These are phyloP conservation scores for Chaetomidium leptoderma DNA, from an alignment of 495 filamentous ascomycete genomes.

Conservation along the genomic window DNA sequence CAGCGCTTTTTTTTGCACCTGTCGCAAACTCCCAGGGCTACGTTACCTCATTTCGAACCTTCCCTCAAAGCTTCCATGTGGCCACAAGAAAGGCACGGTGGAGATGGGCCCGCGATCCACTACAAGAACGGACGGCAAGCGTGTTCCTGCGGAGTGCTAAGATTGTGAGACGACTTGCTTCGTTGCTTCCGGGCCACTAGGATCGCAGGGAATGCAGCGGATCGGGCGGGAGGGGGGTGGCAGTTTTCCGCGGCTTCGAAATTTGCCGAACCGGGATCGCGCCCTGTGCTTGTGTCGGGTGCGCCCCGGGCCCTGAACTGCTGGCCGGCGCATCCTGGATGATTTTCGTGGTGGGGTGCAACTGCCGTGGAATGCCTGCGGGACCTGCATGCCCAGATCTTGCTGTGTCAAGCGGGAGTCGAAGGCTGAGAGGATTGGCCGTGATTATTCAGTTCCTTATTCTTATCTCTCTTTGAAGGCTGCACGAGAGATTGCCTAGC, in stretches of 20 bases:
- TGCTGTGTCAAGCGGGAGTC: constrained; percentile 7
- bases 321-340: constrained; percentile 9
- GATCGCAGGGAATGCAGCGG: constrained; percentile 21
- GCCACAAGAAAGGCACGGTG: constrained; percentile 29
- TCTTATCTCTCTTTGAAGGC: too few species aligned
- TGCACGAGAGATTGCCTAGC: too few species aligned
- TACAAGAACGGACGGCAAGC: background rate
- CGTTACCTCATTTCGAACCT: constrained; percentile 17
- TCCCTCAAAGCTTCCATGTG: constrained; percentile 28
- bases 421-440: background rate
- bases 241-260: constrained; percentile 22
- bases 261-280: constrained; percentile 30
- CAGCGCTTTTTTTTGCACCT: constrained; percentile 10
- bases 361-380: constrained; percentile 1
- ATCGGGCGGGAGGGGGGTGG: constrained; percentile 11
- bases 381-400: constrained; percentile 27
- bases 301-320: too few species aligned
- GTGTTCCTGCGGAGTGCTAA: constrained; percentile 1
- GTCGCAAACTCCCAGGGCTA: constrained; percentile 16
- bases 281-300: too few species aligned
- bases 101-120: constrained; percentile 19
- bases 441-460: too few species aligned
- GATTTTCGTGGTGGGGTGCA: constrained; percentile 10
- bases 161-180: constrained; percentile 10
- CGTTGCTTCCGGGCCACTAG: constrained; percentile 27